A percentile compares a stretch with the other conserved stretches of the same genome.
These are phyloP conservation scores for Turnera subulata DNA, from an alignment of 345 rosid species.

Conservation along the genomic window DNA sequence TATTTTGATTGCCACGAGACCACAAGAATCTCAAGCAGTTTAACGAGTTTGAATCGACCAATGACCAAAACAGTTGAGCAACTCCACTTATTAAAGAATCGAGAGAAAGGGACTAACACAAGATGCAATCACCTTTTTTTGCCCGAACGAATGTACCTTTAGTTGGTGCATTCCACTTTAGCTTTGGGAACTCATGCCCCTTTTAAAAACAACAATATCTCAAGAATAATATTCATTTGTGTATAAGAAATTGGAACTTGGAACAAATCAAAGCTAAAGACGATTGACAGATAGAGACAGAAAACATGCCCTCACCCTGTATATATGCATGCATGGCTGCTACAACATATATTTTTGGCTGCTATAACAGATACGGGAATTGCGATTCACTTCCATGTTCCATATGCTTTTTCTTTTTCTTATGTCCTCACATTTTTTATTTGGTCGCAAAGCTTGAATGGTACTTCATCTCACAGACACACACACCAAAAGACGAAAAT, in stretches of 20 bases:
- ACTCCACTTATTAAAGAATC: constrained; percentile 33
- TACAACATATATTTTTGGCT: no score
- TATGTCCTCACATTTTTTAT: no score
- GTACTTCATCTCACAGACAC: no score
- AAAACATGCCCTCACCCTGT: no score
- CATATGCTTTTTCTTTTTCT: no score
- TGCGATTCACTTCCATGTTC: no score
- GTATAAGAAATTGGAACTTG: background rate
- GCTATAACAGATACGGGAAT: no score
- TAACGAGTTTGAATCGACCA: constrained; percentile 35
- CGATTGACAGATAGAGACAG: background rate
- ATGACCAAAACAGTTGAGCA: constrained; percentile 29
- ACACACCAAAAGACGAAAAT: no score
- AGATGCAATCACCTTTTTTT: constrained; percentile 26
- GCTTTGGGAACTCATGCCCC: constrained; percentile 25
- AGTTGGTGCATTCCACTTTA: constrained; percentile 40
- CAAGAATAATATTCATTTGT: no score
- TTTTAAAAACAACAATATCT: background rate
- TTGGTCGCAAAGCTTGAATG: no score
- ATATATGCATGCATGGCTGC: no score
- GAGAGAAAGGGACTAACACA: constrained; percentile 34
- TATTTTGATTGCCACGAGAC: constrained; percentile 21
- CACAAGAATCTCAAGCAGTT: constrained; percentile 32
- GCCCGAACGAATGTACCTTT: constrained; percentile 18
- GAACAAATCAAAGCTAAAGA: background rate